Evolutionary conservation across 768 basidiomycete species (phyloP).

Genomic region (Hypholoma sublateritium): DNA sequence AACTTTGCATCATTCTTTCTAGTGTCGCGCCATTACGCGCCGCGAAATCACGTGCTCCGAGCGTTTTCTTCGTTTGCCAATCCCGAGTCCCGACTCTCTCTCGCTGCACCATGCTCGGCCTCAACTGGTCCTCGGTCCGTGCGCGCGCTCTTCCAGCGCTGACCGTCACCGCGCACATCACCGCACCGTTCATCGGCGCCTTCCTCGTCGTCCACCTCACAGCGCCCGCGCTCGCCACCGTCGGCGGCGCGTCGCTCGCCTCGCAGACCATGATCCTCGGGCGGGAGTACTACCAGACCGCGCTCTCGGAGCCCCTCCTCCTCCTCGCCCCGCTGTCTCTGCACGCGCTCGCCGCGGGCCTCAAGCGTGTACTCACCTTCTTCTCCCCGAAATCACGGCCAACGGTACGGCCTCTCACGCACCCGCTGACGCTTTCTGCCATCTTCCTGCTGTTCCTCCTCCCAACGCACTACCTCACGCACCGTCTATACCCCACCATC

Average conservation of each 20-base stretch:
- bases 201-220: conserved; percentile 81
- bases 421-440: conserved; percentile 60
- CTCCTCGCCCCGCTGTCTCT: conserved; percentile 65
- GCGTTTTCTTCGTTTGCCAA: too few relatives aligned
- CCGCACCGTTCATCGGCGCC: conserved; percentile 74
- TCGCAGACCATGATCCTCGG: conserved; percentile 81
- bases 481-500: conserved; percentile 57
- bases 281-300: conserved; percentile 83
- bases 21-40: neutral
- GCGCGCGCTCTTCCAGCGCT: conserved; percentile 29
- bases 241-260: conserved; percentile 67
- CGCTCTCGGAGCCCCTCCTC: conserved; percentile 65
- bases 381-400: neutral
- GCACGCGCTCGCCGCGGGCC: conserved; percentile 59
- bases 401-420: conserved; percentile 18
- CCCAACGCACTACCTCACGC: conserved; percentile 68
- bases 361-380: conserved; percentile 56
- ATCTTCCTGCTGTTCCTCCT: conserved; percentile 62
- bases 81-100: neutral
- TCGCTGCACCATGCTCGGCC: neutral
- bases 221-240: conserved; percentile 67
- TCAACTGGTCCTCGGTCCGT: conserved; percentile 9
- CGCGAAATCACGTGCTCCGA: neutral
- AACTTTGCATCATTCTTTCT: too few relatives aligned
- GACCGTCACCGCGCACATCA: conserved; percentile 61